These are phyloP conservation scores for Perilla frutescens DNA, from an alignment of 257 asterid genomes.

Conservation along the genomic window DNA sequence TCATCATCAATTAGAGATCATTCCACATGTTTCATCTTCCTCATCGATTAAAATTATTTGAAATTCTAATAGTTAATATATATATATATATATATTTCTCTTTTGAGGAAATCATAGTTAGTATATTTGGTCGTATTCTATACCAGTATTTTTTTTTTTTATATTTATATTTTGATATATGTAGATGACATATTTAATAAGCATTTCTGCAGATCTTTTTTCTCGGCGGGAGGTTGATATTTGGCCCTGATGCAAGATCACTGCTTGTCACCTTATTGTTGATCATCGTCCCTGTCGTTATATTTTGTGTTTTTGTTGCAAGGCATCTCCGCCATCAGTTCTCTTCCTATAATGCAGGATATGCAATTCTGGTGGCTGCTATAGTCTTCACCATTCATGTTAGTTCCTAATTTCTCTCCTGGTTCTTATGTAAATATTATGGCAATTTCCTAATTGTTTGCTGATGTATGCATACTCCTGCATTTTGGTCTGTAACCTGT, in stretches of 20 bases:
- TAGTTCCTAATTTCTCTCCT: conserved; percentile 44
- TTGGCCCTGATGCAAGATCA: conserved; percentile 98
- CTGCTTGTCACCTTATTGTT: conserved; percentile 84
- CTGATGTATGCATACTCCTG: conserved; percentile 25
- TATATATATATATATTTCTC: neutral
- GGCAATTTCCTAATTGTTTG: conserved; percentile 25
- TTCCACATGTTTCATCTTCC: conserved; percentile 19
- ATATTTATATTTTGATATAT: conserved; percentile 33
- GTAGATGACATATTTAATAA: conserved; percentile 30
- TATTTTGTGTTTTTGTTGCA: conserved; percentile 92
- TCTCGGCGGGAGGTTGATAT: conserved; percentile 91
- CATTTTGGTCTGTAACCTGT: conserved; percentile 19
- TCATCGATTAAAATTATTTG: conserved; percentile 2
- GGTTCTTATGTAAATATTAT: conserved; percentile 13
- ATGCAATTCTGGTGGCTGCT: conserved; percentile 70
- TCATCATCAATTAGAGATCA: conserved; percentile 4
- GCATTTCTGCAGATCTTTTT: conserved; percentile 78
- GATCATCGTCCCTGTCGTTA: conserved; percentile 73
- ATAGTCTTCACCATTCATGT: conserved; percentile 79
- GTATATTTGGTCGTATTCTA: conserved; percentile 6
- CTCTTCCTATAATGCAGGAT: conserved; percentile 80
- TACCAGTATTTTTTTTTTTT: conserved; percentile 5
- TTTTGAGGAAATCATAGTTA: neutral
- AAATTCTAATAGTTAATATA: neutral
- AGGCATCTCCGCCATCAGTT: conserved; percentile 93